Conservation (phyloP, 805 yeast genomes). For the Komagataella pastoris region DNA sequence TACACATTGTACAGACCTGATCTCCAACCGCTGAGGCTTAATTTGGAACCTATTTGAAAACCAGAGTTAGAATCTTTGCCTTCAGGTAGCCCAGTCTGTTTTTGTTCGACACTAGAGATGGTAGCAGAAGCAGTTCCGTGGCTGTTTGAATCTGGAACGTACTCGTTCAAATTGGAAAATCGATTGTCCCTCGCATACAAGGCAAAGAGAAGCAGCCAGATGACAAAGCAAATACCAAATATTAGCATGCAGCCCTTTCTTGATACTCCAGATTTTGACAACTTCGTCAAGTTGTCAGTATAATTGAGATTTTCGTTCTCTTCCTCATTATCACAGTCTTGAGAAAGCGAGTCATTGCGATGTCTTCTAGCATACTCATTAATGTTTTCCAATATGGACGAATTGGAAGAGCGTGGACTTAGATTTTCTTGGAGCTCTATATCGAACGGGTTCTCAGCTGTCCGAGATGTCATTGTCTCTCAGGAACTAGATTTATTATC, state of each 20-base stretch:
- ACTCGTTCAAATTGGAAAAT: constrained; percentile 7
- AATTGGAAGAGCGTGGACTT: constrained; percentile 7
- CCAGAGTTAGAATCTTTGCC: background rate
- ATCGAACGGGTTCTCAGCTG: constrained; percentile 1
- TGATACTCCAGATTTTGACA: background rate
- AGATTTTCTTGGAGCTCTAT: constrained; percentile 2
- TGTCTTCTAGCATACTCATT: constrained; percentile 8
- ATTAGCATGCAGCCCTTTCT: constrained; percentile 1
- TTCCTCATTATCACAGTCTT: constrained; percentile 8
- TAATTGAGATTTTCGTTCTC: constrained; percentile 18
- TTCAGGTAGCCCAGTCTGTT: background rate
- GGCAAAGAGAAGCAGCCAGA: constrained; percentile 14
- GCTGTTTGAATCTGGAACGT: constrained; percentile 3
- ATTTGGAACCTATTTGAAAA: background rate
- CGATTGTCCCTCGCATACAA: constrained; percentile 11
- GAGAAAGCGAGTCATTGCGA: background rate
- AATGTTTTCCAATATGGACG: constrained; percentile 19
- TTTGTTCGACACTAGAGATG: background rate
- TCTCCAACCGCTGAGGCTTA: background rate
- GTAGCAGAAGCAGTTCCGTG: background rate
- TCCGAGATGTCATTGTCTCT: background rate
- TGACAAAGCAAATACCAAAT: constrained; percentile 8
- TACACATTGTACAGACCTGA: constrained; percentile 11
- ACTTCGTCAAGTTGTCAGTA: constrained; percentile 9
- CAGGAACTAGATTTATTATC: background rate